Evolutionary conservation across 2,329 filamentous ascomycete species (phyloP), one percentile per base, ranked within the genome.

Genomic region (Talaromyces islandicus): DNA sequence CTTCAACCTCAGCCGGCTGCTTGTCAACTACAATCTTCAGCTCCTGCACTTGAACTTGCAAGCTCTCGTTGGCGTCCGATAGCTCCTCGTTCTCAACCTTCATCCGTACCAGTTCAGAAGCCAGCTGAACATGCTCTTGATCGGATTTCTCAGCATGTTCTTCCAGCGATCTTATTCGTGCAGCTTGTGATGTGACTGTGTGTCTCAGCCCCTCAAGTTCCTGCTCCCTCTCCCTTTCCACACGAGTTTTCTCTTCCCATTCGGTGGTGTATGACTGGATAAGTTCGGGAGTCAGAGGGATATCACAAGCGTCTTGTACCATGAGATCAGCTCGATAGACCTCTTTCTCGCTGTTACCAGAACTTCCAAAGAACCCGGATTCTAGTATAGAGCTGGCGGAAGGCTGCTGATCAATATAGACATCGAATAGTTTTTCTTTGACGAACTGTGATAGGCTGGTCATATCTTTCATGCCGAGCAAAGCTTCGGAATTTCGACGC

Each of bases 321-420:
- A 99, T 85, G 67, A 94, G 87, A 72, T 99, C 94, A 17, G 94
- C 94, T 55, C 92, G 88, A 73, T 99, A 99, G 7, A 99, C 86
- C 71, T 97, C 94, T 75, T 96, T 97, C 71, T 99, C 94, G 12
- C 91, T 84, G 65, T 87, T 87, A 35, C 90, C 92, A 25, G 91
- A 93, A 72, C 89, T 93, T 62, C 94, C 94, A 70, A 99, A 99
- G 81, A 99, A 99, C 14, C 94, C 94, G 50, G 92, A 96, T 74
- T 99, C 94, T 0, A 97, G 84, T 54, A 99, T 88, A 17, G 92
- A 96, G 56, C 88, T 92, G n/a, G 92, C 88, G 2, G 92, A 96
- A 0, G 94, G 94, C 7, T 92, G 85, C 67, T 92, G 90, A 75
- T 99, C 94, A 64, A 99, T 97, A 74, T 99, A 99, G 43, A 92